phyloP scores from a whole-genome alignment of 2,329 filamentous ascomycete species.

The Xylaria sp. region DNA sequence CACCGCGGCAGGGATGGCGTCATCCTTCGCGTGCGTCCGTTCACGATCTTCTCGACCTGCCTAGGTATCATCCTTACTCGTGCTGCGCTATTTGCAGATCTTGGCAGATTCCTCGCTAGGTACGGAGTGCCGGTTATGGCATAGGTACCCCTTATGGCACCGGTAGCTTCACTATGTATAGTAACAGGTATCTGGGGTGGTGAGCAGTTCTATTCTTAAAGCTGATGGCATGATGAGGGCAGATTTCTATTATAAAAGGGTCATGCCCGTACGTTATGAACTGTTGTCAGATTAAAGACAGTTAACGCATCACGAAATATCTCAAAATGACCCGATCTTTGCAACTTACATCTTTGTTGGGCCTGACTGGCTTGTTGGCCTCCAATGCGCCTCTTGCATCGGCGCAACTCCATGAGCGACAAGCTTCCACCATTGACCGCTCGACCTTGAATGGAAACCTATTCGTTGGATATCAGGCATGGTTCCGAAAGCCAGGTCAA shows the following conservation, averaged over 20 bases:
- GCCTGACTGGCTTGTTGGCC: conserved; percentile 9
- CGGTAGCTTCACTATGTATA: too few relatives aligned
- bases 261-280: too few relatives aligned
- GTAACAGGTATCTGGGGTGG: too few relatives aligned
- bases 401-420: conserved; percentile 2
- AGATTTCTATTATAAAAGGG: background rate
- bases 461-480: conserved; percentile 27
- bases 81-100: background rate
- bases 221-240: too few relatives aligned
- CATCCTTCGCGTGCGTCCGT: background rate
- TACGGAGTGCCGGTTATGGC: too few relatives aligned
- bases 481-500: conserved; percentile 26
- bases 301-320: background rate
- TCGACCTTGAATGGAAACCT: conserved; percentile 26
- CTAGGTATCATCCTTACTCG: too few relatives aligned
- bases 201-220: too few relatives aligned
- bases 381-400: background rate
- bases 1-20: background rate
- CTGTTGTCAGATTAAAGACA: background rate
- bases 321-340: conserved; percentile 9
- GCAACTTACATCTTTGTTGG: conserved; percentile 7
- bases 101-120: background rate
- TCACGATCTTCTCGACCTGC: too few relatives aligned
- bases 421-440: conserved; percentile 21
- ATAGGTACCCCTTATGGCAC: too few relatives aligned